Conservation (phyloP, 2,329 filamentous ascomycete species). For the Zymoseptoria passerinii region DNA sequence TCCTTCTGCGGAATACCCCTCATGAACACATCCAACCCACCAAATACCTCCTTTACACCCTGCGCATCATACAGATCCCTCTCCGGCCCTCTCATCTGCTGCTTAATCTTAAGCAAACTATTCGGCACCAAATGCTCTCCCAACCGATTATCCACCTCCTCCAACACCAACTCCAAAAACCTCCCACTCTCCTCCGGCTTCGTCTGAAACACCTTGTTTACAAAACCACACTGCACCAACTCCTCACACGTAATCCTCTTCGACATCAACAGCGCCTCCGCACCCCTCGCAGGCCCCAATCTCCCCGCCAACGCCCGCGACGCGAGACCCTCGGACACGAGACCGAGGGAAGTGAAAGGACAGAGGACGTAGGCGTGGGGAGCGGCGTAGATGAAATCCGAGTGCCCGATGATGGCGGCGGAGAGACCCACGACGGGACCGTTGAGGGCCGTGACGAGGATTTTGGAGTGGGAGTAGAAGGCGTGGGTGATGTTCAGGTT, state of each 20-base stretch:
- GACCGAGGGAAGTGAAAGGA: slow-evolving; percentile 80
- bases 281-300: slow-evolving; percentile 72
- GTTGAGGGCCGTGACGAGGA: slow-evolving; percentile 84
- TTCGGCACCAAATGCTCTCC: slow-evolving; percentile 72
- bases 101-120: slow-evolving; percentile 77
- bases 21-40: slow-evolving; percentile 71
- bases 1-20: slow-evolving; percentile 77
- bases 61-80: slow-evolving; percentile 64
- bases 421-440: slow-evolving; percentile 83
- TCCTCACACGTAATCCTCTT: slow-evolving; percentile 66
- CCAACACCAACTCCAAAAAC: slow-evolving; percentile 64
- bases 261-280: slow-evolving; percentile 89
- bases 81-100: slow-evolving; percentile 66
- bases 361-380: slow-evolving; percentile 80
- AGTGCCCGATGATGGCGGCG: slow-evolving; percentile 71
- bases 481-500: slow-evolving; percentile 85
- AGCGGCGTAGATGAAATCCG: slow-evolving; percentile 85
- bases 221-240: slow-evolving; percentile 67
- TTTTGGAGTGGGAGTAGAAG: slow-evolving; percentile 90
- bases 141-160: slow-evolving; percentile 71
- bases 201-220: slow-evolving; percentile 69
- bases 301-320: slow-evolving; percentile 70
- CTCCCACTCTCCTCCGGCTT: slow-evolving; percentile 53
- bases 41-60: slow-evolving; percentile 78
- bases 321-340: slow-evolving; percentile 82